Conservation (phyloP, 2,329 filamentous ascomycete species). For the Botrytis sinoallii region DNA sequence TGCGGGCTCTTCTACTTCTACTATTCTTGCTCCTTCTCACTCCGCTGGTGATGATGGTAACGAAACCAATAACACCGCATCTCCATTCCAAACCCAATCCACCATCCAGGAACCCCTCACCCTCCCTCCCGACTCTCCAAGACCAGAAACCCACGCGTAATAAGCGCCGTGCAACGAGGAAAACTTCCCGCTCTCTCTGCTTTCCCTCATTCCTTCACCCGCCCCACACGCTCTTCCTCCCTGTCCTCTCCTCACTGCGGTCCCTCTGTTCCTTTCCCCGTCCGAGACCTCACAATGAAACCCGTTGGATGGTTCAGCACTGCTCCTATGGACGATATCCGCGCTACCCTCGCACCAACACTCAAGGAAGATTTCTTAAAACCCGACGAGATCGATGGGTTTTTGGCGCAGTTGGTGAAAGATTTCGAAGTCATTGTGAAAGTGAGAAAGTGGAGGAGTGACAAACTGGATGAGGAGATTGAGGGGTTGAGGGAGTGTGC, state of each 20-base stretch:
- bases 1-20: neutral
- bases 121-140: too few relatives aligned
- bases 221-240: accelerated
- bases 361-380: neutral
- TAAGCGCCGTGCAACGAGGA: neutral
- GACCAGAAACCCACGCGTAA: too few relatives aligned
- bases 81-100: too few relatives aligned
- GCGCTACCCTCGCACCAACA: neutral
- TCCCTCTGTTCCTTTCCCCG: accelerated
- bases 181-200: neutral
- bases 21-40: too few relatives aligned
- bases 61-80: too few relatives aligned
- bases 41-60: neutral
- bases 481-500: neutral
- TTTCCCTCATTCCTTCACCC: neutral
- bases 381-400: neutral
- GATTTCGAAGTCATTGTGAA: neutral
- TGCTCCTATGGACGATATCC: neutral
- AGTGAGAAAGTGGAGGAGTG: neutral
- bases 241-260: accelerated
- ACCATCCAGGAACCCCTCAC: too few relatives aligned
- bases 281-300: neutral
- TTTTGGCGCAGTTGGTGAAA: neutral
- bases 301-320: neutral
- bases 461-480: accelerated